Percentiles rank a stretch among this genome's conserved stretches.
Conservation (phyloP, 2,329 filamentous ascomycete species). For the Penicillium digitatum region DNA sequence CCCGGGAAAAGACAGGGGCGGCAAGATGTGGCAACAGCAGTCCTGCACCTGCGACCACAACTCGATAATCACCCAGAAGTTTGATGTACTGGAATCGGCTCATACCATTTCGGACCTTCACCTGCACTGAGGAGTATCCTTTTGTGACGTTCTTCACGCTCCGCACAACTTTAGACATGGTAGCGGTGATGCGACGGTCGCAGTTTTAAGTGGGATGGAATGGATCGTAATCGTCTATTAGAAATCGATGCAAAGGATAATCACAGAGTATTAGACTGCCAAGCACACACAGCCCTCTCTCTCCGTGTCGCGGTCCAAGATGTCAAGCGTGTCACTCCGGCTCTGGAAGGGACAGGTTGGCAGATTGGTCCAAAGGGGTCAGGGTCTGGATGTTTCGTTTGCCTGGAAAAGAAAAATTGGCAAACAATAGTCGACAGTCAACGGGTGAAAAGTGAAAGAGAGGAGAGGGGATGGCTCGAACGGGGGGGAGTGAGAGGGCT, state of each 20-base stretch:
- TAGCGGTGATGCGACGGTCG: conserved; percentile 19
- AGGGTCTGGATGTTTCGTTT: background rate
- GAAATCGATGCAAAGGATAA: conserved; percentile 10
- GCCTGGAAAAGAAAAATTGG: background rate
- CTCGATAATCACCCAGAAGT: background rate
- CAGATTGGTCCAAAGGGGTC: conserved; percentile 7
- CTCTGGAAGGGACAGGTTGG: conserved; percentile 6
- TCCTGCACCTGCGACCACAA: background rate
- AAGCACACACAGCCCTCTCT: conserved; percentile 23
- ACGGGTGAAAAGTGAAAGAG: conserved; percentile 10
- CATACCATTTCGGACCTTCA: conserved; percentile 96
- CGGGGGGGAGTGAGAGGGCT: conserved; percentile 19
- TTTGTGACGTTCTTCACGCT: conserved; percentile 99
- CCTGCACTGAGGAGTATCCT: conserved; percentile 92
- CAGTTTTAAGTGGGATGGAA: background rate
- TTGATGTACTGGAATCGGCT: conserved; percentile 13
- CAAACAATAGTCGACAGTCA: background rate
- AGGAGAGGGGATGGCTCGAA: conserved; percentile 25
- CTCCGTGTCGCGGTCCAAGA: conserved; percentile 20
- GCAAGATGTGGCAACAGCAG: conserved; percentile 1
- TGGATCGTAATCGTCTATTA: conserved; percentile 2
- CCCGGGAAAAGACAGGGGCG: conserved; percentile 1
- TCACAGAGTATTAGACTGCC: conserved; percentile 14
- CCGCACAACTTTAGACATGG: conserved; percentile 94
- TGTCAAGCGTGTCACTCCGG: conserved; percentile 9